A percentile compares a stretch with the other conserved stretches of the same genome.
These are phyloP conservation scores for Plantago lanceolata DNA, from an alignment of 305 asterid genomes.

Conservation along the genomic window DNA sequence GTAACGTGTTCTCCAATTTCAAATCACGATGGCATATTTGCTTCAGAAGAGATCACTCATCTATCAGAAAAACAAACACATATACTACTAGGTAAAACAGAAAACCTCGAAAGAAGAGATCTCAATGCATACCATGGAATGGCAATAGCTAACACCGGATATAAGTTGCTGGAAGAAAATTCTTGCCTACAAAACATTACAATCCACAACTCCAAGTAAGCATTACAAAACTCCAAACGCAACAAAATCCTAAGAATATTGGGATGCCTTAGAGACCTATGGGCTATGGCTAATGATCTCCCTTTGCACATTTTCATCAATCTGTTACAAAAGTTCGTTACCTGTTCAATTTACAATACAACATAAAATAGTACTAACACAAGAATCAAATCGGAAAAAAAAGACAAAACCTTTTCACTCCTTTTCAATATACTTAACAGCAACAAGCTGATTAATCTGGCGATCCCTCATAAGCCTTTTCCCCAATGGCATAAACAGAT, in stretches of 20 bases:
- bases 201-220: slow-evolving; percentile 12
- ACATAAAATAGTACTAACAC: neutral
- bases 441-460: slow-evolving; percentile 80
- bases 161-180: slow-evolving; percentile 96
- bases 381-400: too few species aligned
- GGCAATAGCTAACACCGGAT: slow-evolving; percentile 98
- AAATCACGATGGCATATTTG: slow-evolving; percentile 97
- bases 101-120: slow-evolving; percentile 4
- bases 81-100: neutral
- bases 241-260: slow-evolving; percentile 45
- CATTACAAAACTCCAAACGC: neutral
- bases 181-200: slow-evolving; percentile 56
- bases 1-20: slow-evolving; percentile 84
- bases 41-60: slow-evolving; percentile 34
- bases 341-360: neutral
- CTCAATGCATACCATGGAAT: slow-evolving; percentile 72
- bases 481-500: too few species aligned
- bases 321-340: slow-evolving; percentile 32
- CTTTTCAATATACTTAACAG: slow-evolving; percentile 98
- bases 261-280: slow-evolving; percentile 87
- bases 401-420: slow-evolving; percentile 72
- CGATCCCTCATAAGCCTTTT: slow-evolving; percentile 84
- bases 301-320: slow-evolving; percentile 87
- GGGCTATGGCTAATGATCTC: slow-evolving; percentile 90
- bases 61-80: neutral